Evolutionary conservation across 306 rosid genomes (phyloP).

Genomic region (Prinsepia uniflora): DNA sequence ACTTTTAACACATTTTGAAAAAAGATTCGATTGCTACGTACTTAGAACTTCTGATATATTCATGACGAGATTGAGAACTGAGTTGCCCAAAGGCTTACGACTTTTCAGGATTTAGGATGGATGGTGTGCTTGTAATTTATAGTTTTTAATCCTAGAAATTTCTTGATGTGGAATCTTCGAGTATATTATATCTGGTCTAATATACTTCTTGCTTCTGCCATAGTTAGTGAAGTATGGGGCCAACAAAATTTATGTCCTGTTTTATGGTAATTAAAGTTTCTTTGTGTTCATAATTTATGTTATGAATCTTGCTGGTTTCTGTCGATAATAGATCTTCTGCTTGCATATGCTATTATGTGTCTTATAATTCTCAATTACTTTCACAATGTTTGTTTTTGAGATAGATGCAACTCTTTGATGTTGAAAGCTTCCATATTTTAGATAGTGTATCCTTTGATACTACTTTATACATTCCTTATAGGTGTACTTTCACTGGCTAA

Average conservation of each 20-base stretch:
- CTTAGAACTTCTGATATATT: not conserved
- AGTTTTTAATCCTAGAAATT: not conserved
- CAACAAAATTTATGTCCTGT: not conserved
- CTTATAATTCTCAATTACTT: constrained; percentile 1
- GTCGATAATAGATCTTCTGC: not conserved
- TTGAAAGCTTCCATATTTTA: constrained; percentile 7
- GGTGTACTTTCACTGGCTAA: constrained; percentile 96
- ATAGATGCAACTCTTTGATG: not conserved
- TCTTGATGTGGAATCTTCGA: not conserved
- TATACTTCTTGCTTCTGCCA: not conserved
- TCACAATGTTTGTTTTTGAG: not conserved
- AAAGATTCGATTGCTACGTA: not conserved
- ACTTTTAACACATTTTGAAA: not conserved
- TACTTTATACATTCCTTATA: constrained; percentile 30
- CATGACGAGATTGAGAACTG: not conserved
- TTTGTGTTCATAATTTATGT: constrained; percentile 5
- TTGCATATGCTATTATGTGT: not conserved
- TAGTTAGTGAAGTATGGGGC: not conserved
- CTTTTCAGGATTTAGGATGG: not conserved
- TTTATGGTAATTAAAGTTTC: not conserved
- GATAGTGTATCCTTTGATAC: not conserved
- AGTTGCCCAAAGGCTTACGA: not conserved
- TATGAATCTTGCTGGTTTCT: not conserved
- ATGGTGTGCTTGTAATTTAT: not conserved
- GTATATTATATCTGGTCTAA: not conserved